A percentile compares a stretch with the other conserved stretches of the same genome.
These are phyloP conservation scores for Saccharomycopsis hybrid DNA, from an alignment of 1,139 yeast species.

Conservation along the genomic window DNA sequence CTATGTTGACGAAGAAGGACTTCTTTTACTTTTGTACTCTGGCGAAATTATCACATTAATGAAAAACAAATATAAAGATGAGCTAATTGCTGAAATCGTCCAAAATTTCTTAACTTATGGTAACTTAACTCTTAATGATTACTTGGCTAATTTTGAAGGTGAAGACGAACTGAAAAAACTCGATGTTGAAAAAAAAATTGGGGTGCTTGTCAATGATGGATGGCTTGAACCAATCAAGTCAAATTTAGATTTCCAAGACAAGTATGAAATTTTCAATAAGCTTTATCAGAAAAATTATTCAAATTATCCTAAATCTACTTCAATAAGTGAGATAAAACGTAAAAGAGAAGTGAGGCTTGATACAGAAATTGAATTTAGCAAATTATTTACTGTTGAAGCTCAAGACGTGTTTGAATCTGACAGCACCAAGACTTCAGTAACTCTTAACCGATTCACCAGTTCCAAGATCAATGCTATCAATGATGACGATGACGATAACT, in stretches of 20 bases:
- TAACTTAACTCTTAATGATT: conserved; percentile 57
- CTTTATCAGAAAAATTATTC: conserved; percentile 47
- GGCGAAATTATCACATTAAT: conserved; percentile 67
- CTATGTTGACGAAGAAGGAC: conserved; percentile 57
- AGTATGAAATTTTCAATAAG: conserved; percentile 50
- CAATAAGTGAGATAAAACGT: conserved; percentile 57
- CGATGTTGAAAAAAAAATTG: conserved; percentile 35
- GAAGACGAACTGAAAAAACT: conserved; percentile 26
- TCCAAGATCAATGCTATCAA: conserved; percentile 17
- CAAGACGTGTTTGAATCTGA: conserved; percentile 32
- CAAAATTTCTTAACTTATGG: conserved; percentile 64
- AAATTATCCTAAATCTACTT: conserved; percentile 44
- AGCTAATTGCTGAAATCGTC: conserved; percentile 54
- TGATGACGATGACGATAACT: not conserved
- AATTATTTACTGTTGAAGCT: conserved; percentile 33
- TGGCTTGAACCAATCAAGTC: conserved; percentile 48
- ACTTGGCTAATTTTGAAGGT: conserved; percentile 31
- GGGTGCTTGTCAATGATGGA: conserved; percentile 46
- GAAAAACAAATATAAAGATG: conserved; percentile 35
- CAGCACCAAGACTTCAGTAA: conserved; percentile 15
- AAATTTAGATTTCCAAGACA: conserved; percentile 36
- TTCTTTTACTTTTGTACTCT: conserved; percentile 58
- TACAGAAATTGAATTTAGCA: conserved; percentile 42
- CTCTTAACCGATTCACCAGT: conserved; percentile 12
- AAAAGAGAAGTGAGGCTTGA: conserved; percentile 57